Conservation (phyloP, 2,329 filamentous ascomycete genomes). For the Thelonectria discophora region DNA sequence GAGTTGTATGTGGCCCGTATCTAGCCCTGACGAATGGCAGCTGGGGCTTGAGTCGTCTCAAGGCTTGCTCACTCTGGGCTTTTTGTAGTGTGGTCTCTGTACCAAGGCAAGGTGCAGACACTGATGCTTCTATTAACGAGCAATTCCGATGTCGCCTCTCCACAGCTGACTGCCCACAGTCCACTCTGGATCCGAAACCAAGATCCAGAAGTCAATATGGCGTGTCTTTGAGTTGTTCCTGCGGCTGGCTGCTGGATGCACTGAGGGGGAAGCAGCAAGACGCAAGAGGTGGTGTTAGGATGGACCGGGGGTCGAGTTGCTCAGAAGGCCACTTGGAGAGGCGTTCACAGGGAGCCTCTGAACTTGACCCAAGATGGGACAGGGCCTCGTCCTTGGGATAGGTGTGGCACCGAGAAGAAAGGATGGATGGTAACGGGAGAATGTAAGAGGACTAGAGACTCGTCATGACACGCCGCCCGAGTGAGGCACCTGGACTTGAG, state of each 20-base stretch:
- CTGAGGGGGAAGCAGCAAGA: not conserved
- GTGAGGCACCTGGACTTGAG: too few relatives aligned
- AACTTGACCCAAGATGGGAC: not conserved
- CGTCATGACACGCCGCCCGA: too few relatives aligned
- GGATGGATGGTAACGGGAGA: not conserved
- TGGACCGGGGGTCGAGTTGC: not conserved
- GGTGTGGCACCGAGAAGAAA: not conserved
- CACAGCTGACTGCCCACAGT: slow-evolving; percentile 1
- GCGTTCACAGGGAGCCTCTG: slow-evolving; percentile 1
- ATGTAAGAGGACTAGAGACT: not conserved
- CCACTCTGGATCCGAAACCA: not conserved
- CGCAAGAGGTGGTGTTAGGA: not conserved
- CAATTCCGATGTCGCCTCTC: slow-evolving; percentile 1
- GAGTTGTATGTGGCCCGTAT: slow-evolving; percentile 10
- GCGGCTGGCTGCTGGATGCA: too few relatives aligned
- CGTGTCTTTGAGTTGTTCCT: not conserved
- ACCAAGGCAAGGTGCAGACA: slow-evolving; percentile 2
- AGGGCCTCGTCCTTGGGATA: not conserved
- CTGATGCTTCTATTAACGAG: not conserved
- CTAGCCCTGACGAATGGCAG: slow-evolving; percentile 5
- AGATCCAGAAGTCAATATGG: not conserved
- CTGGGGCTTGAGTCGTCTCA: slow-evolving; percentile 1
- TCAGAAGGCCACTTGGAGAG: slow-evolving; percentile 4
- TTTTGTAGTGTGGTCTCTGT: slow-evolving; percentile 2
- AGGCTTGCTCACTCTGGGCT: not conserved